phyloP scores from a whole-genome alignment of 139 green algal genomes.

The Zygnema cylindricum region DNA sequence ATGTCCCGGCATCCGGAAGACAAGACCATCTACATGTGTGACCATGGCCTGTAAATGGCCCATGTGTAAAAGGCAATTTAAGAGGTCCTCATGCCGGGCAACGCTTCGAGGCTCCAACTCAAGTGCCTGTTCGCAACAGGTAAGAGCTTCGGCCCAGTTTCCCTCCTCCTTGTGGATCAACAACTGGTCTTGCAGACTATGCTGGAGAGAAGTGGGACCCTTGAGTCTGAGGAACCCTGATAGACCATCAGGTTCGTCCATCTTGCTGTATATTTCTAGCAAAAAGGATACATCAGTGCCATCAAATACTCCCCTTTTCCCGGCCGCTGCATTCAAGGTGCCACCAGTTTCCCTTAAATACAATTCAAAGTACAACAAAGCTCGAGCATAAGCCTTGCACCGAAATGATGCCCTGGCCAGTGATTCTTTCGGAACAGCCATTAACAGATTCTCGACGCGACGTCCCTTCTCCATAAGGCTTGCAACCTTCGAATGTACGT shows the following conservation, averaged over 20 bases:
- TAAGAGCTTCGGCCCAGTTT: slow-evolving; percentile 83
- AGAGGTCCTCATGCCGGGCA: slow-evolving; percentile 33
- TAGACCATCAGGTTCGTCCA: slow-evolving; percentile 92
- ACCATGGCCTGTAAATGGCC: slow-evolving; percentile 83
- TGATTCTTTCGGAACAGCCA: slow-evolving; percentile 54
- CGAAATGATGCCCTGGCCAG: slow-evolving; percentile 46
- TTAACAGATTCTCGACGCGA: slow-evolving; percentile 66
- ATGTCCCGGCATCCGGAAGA: slow-evolving; percentile 33
- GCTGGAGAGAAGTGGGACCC: slow-evolving; percentile 70
- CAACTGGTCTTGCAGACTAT: slow-evolving; percentile 72
- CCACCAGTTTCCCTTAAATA: slow-evolving; percentile 73
- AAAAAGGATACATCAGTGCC: slow-evolving; percentile 84
- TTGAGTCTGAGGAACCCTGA: slow-evolving; percentile 65
- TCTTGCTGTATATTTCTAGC: slow-evolving; percentile 83
- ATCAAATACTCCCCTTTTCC: slow-evolving; percentile 59
- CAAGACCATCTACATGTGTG: slow-evolving; percentile 74
- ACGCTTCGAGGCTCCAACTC: slow-evolving; percentile 26
- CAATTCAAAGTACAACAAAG: slow-evolving; percentile 87
- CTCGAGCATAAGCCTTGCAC: slow-evolving; percentile 82
- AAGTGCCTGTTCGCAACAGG: slow-evolving; percentile 80
- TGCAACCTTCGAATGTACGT: background rate
- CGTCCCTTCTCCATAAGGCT: background rate
- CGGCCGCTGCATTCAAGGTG: slow-evolving; percentile 76
- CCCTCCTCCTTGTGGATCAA: slow-evolving; percentile 86
- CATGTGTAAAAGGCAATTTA: slow-evolving; percentile 71